Evolutionary conservation across 169 alveolate species (phyloP), one percentile per base, ranked within the genome.

Genomic region (Ichthyophthirius multifiliis): DNA sequence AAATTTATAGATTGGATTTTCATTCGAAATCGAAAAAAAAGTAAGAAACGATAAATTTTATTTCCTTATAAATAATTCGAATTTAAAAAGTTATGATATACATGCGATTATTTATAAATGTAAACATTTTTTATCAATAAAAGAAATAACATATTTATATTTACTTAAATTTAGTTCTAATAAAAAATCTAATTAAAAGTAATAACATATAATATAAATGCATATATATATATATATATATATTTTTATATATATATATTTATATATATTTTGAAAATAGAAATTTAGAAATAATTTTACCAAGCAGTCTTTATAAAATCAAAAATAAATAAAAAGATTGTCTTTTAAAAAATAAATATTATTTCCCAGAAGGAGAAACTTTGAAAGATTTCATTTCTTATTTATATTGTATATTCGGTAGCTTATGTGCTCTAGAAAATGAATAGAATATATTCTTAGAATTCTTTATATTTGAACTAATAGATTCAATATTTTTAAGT

Each of bases 371-470:
- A 16, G 35, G 55, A 5, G 93, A 88, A 44, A 35, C 37, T 12
- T 48, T 88, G 1, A 82, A 80, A 30, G 88, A 79, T 45, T 84
- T 76, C 79, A 76, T 81, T 5, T 76, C 84, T 15, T 67, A 45
- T 20, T 6, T 88, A 0, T 88, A 84, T 43, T 39, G 55, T 18
- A 45, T 79, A 13, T 74, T 88, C 30, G 81, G 78, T 31, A 87
- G 77, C 31, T 87, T 88, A 3, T 83, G 18, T 37, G 65, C 90
- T 10, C 46, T 83, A 23, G 32, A 78, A 10, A 90, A 86, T 13
- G 43, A 67, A n/a, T 85, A 88, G 35, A 75, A 74, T 37, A 82
- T 77, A 16, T 74, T 88, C 30, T 48, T 88, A 10, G 93, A 88
- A 62, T 77, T 87, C 7, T 81, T 75, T 45, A 37, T 65, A 1